Evolutionary conservation across 1,139 yeast species (phyloP).

Genomic region (Saccharomyces uvarum): DNA sequence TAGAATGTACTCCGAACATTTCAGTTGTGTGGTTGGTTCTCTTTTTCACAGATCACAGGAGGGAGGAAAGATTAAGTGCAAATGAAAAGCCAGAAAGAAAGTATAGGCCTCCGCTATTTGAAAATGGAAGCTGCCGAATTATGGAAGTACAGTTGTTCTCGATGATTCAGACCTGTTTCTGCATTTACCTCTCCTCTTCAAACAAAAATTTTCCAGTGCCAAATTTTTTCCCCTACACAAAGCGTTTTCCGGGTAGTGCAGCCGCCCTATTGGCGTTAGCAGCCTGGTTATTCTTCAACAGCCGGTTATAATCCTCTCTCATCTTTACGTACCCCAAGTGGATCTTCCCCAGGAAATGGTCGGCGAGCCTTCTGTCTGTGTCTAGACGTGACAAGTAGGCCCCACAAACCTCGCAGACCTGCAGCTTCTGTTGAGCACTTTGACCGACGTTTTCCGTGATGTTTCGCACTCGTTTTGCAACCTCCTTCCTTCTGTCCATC

Average conservation of each 20-base stretch:
- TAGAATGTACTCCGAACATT: not conserved
- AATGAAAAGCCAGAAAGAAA: not conserved
- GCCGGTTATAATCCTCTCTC: slow-evolving; percentile 43
- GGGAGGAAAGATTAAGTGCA: not conserved
- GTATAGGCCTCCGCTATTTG: not conserved
- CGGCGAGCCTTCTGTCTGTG: slow-evolving; percentile 82
- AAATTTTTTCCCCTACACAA: not conserved
- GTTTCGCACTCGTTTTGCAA: slow-evolving; percentile 49
- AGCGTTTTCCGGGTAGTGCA: not conserved
- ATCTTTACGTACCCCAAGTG: slow-evolving; percentile 76
- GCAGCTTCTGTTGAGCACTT: slow-evolving; percentile 81
- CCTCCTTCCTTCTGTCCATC: slow-evolving; percentile 40
- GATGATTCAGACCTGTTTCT: not conserved
- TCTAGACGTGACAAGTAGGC: slow-evolving; percentile 83
- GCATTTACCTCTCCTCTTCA: not conserved
- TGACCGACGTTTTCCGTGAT: slow-evolving; percentile 74
- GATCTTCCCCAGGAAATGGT: slow-evolving; percentile 82
- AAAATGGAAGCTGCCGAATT: not conserved
- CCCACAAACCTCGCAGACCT: slow-evolving; percentile 87
- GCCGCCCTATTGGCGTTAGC: not conserved
- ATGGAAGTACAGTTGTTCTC: not conserved
- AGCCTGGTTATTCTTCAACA: not conserved
- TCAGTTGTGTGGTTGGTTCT: not conserved
- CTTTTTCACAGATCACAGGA: not conserved
- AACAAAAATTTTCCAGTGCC: not conserved